Base-by-base conservation (phyloP, 306 rosid species). In the Pyrus bretschneideri region DNA sequence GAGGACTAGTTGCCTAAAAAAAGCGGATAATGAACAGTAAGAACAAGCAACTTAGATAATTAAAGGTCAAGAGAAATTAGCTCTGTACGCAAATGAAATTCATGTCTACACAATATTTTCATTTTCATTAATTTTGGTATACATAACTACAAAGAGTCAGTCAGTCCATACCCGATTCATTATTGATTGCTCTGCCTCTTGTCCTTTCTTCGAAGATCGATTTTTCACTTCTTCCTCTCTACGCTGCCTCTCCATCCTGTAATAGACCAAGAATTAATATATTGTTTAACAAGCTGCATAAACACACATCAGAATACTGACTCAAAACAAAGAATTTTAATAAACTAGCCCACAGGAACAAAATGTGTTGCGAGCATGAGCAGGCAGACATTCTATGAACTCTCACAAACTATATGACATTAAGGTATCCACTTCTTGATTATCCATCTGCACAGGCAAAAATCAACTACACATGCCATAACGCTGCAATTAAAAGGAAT, bases 211-310 rank as follows among this genome's bases (percentile, higher is more conserved):
- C 1, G 97, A 85, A 38, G 96, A 60, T 62, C 96, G 87, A 13
- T 82, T 89, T 79, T 88, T 95, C 64, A 95, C 76, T 76, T 95
- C 99, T 69, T 95, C 99, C 86, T 95, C 99, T 68, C 96, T 89
- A 31, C 99, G 91, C 76, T 95, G 99, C 78, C 99, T 89, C 86
- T 95, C 99, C 99, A 95, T 92, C 85, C 99, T 95, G 81, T 46
- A 57, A 76, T 54, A 33, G 80, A 81, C 67, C 75, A 78, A 30
- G 10, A 82, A 69, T 52, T 67, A 60, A 60, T 63, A 29, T 21
- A 23, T 7, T 13, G 30, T 25, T 49, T 69, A 27, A 29, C 29
- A 77, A 68, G 63, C 59, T 72, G 67, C 55, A 73, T 7, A 66
- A 5, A 49, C 19, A 6, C 30, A 73, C 40, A 70, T 71, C 35